Conservation (phyloP, 2,329 filamentous ascomycete species). For the Alternaria solani region DNA sequence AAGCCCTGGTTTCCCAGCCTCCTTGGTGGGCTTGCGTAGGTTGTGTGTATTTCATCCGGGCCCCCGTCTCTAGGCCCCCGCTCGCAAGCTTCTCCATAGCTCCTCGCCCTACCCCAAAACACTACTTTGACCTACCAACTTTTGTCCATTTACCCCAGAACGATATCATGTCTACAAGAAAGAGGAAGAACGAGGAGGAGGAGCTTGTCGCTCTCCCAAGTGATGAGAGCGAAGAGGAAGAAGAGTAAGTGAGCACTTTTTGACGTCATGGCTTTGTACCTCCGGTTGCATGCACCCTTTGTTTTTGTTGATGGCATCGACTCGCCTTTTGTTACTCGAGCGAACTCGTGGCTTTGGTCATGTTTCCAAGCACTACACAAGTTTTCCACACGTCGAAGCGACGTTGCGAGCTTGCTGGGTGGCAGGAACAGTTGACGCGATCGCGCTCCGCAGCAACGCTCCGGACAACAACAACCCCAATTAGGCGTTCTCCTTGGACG, state of each 20-base stretch:
- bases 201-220: constrained; percentile 56
- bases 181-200: constrained; percentile 56
- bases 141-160: constrained; percentile 24
- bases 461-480: background rate
- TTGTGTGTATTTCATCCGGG: constrained; percentile 38
- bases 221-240: constrained; percentile 55
- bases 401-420: constrained; percentile 25
- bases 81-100: constrained; percentile 17
- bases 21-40: constrained; percentile 32
- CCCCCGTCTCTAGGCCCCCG: constrained; percentile 28
- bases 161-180: constrained; percentile 51
- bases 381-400: constrained; percentile 18
- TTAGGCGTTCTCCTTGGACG: background rate
- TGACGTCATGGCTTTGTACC: constrained; percentile 49
- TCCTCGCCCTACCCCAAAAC: constrained; percentile 20
- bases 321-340: constrained; percentile 24
- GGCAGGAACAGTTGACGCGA: background rate
- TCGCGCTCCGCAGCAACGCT: background rate
- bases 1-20: constrained; percentile 39
- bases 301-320: constrained; percentile 27
- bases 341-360: constrained; percentile 20
- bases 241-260: constrained; percentile 51
- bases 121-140: constrained; percentile 22
- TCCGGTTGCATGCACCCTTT: constrained; percentile 29
- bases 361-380: constrained; percentile 23